Evolutionary conservation across 2,329 filamentous ascomycete species (phyloP).

Genomic region (Aspergillus pseudonomiae): DNA sequence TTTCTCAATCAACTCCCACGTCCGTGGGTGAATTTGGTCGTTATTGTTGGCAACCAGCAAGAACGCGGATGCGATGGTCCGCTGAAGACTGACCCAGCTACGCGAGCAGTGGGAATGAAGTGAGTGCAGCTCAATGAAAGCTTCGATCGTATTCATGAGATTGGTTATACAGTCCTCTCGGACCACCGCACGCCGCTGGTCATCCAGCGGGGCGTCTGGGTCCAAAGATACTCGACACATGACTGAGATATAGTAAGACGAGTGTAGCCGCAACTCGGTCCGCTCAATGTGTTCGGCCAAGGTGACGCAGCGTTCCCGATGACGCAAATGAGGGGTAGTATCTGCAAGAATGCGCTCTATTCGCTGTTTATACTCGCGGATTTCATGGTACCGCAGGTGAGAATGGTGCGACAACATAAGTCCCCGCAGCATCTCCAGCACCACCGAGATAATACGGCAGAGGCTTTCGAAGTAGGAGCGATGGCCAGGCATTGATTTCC

Average conservation of each 20-base stretch:
- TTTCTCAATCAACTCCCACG: slow-evolving; percentile 33
- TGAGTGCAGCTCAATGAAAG: slow-evolving; percentile 57
- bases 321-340: slow-evolving; percentile 58
- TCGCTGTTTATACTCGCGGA: slow-evolving; percentile 58
- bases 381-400: slow-evolving; percentile 54
- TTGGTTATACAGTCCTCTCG: slow-evolving; percentile 57
- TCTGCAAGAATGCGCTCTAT: slow-evolving; percentile 59
- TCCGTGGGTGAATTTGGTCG: slow-evolving; percentile 25
- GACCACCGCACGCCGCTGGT: slow-evolving; percentile 39
- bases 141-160: slow-evolving; percentile 56
- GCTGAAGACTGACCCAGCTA: slow-evolving; percentile 47
- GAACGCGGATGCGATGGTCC: slow-evolving; percentile 46
- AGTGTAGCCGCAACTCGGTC: slow-evolving; percentile 61
- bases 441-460: slow-evolving; percentile 54
- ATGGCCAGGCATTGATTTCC: slow-evolving; percentile 53
- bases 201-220: slow-evolving; percentile 43
- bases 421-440: slow-evolving; percentile 59
- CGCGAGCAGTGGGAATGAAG: slow-evolving; percentile 42
- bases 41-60: slow-evolving; percentile 38
- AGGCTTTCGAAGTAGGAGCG: slow-evolving; percentile 60
- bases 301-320: slow-evolving; percentile 43
- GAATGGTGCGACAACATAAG: slow-evolving; percentile 52
- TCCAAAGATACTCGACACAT: slow-evolving; percentile 60
- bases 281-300: slow-evolving; percentile 58
- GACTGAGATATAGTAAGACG: slow-evolving; percentile 63